Conservation (phyloP, 1,284 basidiomycete genomes). For the Cystobasidium sp. region DNA sequence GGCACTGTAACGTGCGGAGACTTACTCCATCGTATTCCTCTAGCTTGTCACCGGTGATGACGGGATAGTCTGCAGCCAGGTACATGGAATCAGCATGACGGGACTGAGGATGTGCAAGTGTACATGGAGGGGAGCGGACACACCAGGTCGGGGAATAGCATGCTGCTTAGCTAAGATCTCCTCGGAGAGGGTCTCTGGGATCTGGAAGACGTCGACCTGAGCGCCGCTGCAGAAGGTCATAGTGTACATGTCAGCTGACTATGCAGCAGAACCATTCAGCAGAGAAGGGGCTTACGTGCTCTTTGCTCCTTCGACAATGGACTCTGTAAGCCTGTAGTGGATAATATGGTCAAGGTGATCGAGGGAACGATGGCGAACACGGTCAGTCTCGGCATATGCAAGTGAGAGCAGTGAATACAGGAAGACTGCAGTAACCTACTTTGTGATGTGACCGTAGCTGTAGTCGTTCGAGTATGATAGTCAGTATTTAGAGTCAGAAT, state of each 20-base stretch:
- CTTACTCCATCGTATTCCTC: slow-evolving; percentile 58
- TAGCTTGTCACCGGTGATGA: slow-evolving; percentile 70
- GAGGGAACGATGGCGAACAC: slow-evolving; percentile 8
- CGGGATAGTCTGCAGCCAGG: slow-evolving; percentile 63
- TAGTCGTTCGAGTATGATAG: not conserved
- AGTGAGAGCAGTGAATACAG: not conserved
- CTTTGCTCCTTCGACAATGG: slow-evolving; percentile 34
- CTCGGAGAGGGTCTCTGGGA: slow-evolving; percentile 79
- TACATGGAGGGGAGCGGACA: not conserved
- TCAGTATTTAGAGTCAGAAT: not conserved
- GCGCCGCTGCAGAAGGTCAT: slow-evolving; percentile 8
- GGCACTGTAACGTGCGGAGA: not conserved
- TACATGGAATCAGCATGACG: not conserved
- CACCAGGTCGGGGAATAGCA: slow-evolving; percentile 66
- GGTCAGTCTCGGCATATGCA: not conserved
- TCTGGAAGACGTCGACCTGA: slow-evolving; percentile 58
- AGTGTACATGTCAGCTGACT: too few species aligned
- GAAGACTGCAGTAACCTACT: not conserved
- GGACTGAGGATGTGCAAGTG: too few species aligned
- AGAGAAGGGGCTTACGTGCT: too few species aligned
- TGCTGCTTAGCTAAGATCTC: slow-evolving; percentile 76
- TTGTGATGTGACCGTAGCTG: slow-evolving; percentile 43
- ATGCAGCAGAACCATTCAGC: too few species aligned
- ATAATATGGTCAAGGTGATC: not conserved
- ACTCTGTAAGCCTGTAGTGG: slow-evolving; percentile 30